These are phyloP conservation scores for Colletotrichum navitas DNA, from an alignment of 2,329 filamentous ascomycete species.

Conservation along the genomic window DNA sequence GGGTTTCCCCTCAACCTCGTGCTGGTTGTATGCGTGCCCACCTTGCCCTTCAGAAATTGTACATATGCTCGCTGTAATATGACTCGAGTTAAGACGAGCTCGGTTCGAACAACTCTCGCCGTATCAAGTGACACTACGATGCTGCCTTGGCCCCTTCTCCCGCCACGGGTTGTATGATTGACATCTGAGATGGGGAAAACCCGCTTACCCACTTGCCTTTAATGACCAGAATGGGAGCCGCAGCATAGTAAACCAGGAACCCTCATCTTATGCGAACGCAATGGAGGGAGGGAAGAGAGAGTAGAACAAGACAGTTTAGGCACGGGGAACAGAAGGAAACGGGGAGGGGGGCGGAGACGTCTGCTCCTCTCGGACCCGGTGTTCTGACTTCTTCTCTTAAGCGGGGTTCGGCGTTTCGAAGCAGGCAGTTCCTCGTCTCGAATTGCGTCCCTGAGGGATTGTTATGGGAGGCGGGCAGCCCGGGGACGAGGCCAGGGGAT, in stretches of 20 bases:
- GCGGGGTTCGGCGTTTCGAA: neutral
- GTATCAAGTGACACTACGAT: neutral
- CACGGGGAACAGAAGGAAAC: neutral
- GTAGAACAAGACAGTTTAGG: neutral
- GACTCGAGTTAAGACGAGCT: neutral
- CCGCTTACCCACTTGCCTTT: neutral
- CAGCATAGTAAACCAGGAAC: neutral
- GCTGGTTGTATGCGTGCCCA: neutral
- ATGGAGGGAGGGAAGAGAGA: neutral
- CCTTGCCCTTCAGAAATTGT: neutral
- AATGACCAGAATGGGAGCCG: neutral
- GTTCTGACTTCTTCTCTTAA: neutral
- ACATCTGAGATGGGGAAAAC: neutral
- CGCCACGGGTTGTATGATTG: neutral
- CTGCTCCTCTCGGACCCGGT: neutral
- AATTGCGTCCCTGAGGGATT: neutral
- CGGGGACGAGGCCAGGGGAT: neutral
- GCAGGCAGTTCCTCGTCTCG: slow-evolving; percentile 4
- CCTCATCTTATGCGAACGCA: neutral
- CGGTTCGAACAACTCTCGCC: neutral
- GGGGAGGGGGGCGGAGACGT: neutral
- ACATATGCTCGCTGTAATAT: slow-evolving; percentile 6
- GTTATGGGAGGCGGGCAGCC: neutral
- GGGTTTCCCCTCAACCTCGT: neutral
- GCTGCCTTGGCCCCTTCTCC: neutral